Evolutionary conservation across 176 grass and related monocot species (phyloP).

Genomic region (Oryza glaberrima): DNA sequence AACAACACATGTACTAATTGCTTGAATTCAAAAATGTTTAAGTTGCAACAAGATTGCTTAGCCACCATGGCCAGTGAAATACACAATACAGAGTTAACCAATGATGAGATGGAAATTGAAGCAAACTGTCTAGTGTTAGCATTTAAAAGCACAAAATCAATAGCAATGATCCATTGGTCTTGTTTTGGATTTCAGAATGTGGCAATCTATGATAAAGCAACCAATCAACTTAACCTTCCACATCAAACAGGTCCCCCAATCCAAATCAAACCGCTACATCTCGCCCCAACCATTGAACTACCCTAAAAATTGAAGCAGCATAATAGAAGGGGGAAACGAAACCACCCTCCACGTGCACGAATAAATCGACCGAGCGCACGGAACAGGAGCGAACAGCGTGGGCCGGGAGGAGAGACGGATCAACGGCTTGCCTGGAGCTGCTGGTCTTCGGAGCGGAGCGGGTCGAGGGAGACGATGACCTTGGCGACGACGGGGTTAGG

Average conservation of each 20-base stretch:
- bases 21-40: not conserved
- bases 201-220: not conserved
- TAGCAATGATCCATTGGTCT: not conserved
- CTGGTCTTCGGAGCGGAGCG: slow-evolving; percentile 60
- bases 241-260: not conserved
- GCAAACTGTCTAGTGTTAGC: not conserved
- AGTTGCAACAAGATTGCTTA: not conserved
- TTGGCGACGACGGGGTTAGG: slow-evolving; percentile 73
- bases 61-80: not conserved
- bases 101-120: not conserved
- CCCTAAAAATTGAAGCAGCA: no score
- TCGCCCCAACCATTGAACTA: not conserved
- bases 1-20: not conserved
- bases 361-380: not conserved
- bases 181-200: not conserved
- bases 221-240: not conserved
- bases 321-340: not conserved
- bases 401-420: not conserved
- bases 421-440: slow-evolving; percentile 55
- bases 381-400: not conserved
- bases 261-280: not conserved
- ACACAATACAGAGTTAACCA: not conserved
- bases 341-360: not conserved
- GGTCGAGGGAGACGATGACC: slow-evolving; percentile 85
- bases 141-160: not conserved